Percentiles rank a stretch among this genome's conserved stretches.
phyloP scores from a whole-genome alignment of 768 basidiomycete genomes.

The Hypsizygus marmoreus region DNA sequence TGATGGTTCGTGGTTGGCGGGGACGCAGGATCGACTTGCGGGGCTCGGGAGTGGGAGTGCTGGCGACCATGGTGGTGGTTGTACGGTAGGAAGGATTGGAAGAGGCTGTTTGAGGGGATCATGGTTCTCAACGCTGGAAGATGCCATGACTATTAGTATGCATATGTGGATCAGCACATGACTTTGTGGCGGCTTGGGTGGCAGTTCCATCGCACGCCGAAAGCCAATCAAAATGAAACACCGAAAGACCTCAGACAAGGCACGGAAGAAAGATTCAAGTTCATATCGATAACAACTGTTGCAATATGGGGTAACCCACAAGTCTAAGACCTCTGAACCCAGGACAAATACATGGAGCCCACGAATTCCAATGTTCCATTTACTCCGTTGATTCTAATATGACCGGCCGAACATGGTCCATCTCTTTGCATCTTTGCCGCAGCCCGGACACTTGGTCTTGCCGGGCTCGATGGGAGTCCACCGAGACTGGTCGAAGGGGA shows the following conservation, averaged over 20 bases:
- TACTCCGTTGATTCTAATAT: conserved; percentile 47
- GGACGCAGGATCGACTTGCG: conserved; percentile 5
- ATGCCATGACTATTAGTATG: too few relatives aligned
- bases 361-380: conserved; percentile 8
- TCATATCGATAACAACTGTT: too few relatives aligned
- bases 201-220: too few relatives aligned
- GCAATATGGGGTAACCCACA: too few relatives aligned
- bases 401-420: conserved; percentile 98
- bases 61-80: too few relatives aligned
- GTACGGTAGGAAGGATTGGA: conserved; percentile 9
- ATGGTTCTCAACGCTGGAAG: conserved; percentile 14
- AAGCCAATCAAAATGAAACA: too few relatives aligned
- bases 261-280: conserved; percentile 7
- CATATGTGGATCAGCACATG: conserved; percentile 23
- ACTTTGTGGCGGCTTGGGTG: conserved; percentile 12
- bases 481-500: conserved; percentile 89
- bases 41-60: conserved; percentile 5
- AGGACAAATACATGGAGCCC: conserved; percentile 9
- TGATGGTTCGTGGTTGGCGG: too few relatives aligned
- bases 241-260: too few relatives aligned
- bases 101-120: conserved; percentile 17
- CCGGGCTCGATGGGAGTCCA: conserved; percentile 82
- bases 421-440: conserved; percentile 85
- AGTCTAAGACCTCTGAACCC: conserved; percentile 13
- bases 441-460: conserved; percentile 88